Evolutionary conservation across 164 flowering plant species (phyloP), one percentile per base, ranked within the genome.

Genomic region (Chimonanthus praecox): DNA sequence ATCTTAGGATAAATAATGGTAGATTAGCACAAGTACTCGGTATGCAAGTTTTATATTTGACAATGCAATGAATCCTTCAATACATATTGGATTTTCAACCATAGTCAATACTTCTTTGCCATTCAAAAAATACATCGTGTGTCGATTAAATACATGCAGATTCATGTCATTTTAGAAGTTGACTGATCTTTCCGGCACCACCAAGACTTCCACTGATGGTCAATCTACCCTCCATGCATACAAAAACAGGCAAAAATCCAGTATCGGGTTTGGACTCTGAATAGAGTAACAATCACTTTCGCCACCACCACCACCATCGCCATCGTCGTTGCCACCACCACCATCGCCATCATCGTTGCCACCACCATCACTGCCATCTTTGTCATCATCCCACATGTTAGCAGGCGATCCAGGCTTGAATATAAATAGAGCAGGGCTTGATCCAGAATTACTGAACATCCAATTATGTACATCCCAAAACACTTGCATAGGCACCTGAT

Each of bases 391-490:
- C 0, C 64, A 4, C 5, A 7, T 64, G 60, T 13, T 63, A 2
- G 77, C 78, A 3, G 73, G 71, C 0, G 61, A 49, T 0, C 87
- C 84, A 0, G 89, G 88, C 74, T 87, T 86, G 82, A 91, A 88
- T 3, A 88, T 81, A 76, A 91, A 89, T 74, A 88, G 68, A 2
- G 86, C 97, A 49, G 83, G 85, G 15, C 83, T 69, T 7, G 86
- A 49, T 3, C 88, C 87, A 0, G 85, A 82, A 15, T 48, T 50
- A 44, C 78, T 77, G 71, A 87, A 89, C 71, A 90, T 43, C 96
- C 96, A 90, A 63, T 90, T 83, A 64, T 89, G 93, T 33, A 89
- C 93, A 64, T 90, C 93, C 93, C 96, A 90, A 8, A 76, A 87
- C 9, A 90, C 86, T 62, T 90, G 85, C 9, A 90, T 76, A 0